A percentile compares a stretch with the other conserved stretches of the same genome.
Conservation (phyloP, 495 filamentous ascomycete species). For the Trichocladium antarcticum region DNA sequence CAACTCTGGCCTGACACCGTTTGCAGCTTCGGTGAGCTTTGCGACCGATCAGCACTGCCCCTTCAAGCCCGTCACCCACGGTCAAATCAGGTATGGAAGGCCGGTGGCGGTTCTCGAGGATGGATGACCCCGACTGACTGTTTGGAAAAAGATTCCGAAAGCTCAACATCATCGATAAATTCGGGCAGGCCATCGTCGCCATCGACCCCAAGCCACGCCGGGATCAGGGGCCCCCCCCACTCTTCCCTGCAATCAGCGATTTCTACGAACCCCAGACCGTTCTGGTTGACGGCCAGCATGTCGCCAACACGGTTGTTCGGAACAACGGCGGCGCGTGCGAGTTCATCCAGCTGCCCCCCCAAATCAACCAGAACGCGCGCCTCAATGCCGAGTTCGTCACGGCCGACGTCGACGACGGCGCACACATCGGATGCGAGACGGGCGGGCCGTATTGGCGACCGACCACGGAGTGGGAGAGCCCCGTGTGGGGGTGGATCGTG, state of each 20-base stretch:
- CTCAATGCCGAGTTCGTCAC: conserved; percentile 30
- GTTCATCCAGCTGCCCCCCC: conserved; percentile 37
- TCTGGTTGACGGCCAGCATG: background rate
- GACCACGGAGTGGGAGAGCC: conserved; percentile 34
- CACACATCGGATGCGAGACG: too few species aligned
- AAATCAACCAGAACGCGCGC: conserved; percentile 41
- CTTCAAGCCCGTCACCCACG: conserved; percentile 40
- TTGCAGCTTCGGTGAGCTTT: background rate
- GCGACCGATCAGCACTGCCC: background rate
- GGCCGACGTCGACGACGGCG: conserved; percentile 9
- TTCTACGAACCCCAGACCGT: background rate
- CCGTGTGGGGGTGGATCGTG: conserved; percentile 46
- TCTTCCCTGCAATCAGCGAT: conserved; percentile 22
- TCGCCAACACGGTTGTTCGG: too few species aligned
- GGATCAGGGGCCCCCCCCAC: conserved; percentile 11
- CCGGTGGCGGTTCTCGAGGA: too few species aligned
- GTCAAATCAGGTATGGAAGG: conserved; percentile 39
- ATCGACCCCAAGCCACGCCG: conserved; percentile 24
- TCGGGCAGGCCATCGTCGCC: conserved; percentile 36
- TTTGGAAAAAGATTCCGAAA: too few species aligned
- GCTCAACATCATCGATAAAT: conserved; percentile 46
- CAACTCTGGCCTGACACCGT: background rate
- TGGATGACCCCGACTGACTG: too few species aligned
- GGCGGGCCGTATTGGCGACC: conserved; percentile 11
- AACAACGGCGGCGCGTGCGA: conserved; percentile 32